Evolutionary conservation across 345 rosid species (phyloP).

Genomic region (Heritiera fomes): DNA sequence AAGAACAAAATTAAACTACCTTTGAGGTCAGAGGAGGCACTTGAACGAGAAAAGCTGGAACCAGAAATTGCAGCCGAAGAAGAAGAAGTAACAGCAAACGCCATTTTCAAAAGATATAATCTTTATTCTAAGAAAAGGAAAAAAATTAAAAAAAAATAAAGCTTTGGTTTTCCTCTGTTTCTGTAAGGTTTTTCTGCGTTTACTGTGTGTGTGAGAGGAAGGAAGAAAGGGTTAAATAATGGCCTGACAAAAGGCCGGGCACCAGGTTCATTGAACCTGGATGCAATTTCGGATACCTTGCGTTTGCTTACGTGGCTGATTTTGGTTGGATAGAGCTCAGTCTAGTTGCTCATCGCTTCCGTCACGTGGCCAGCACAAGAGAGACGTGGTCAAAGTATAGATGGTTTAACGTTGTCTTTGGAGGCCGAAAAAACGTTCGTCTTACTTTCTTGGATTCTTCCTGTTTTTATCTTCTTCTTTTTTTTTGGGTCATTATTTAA

Average conservation of each 20-base stretch:
- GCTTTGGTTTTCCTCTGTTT: background rate
- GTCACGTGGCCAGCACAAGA: slow-evolving; percentile 27
- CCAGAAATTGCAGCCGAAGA: slow-evolving; percentile 45
- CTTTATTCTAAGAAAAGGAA: background rate
- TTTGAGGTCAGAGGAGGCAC: slow-evolving; percentile 44
- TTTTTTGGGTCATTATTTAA: background rate
- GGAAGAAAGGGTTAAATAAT: slow-evolving; percentile 42
- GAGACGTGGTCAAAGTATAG: background rate
- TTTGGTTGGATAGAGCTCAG: slow-evolving; percentile 12
- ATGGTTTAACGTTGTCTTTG: background rate
- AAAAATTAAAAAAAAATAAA: background rate
- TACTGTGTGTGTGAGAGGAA: background rate
- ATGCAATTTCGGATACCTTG: slow-evolving; percentile 21
- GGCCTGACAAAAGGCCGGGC: slow-evolving; percentile 11
- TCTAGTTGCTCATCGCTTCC: slow-evolving; percentile 38
- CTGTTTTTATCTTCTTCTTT: background rate
- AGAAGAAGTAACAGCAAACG: slow-evolving; percentile 47
- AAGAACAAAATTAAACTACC: slow-evolving; percentile 26
- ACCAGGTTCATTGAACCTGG: slow-evolving; percentile 55
- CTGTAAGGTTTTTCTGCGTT: too few relatives aligned
- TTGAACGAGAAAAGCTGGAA: slow-evolving; percentile 36
- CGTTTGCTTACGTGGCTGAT: slow-evolving; percentile 33
- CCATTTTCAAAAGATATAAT: slow-evolving; percentile 26
- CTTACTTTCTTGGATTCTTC: background rate
- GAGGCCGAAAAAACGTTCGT: background rate